These are phyloP conservation scores for Phialophora chinensis DNA, from an alignment of 2,329 filamentous ascomycete genomes.

Conservation along the genomic window DNA sequence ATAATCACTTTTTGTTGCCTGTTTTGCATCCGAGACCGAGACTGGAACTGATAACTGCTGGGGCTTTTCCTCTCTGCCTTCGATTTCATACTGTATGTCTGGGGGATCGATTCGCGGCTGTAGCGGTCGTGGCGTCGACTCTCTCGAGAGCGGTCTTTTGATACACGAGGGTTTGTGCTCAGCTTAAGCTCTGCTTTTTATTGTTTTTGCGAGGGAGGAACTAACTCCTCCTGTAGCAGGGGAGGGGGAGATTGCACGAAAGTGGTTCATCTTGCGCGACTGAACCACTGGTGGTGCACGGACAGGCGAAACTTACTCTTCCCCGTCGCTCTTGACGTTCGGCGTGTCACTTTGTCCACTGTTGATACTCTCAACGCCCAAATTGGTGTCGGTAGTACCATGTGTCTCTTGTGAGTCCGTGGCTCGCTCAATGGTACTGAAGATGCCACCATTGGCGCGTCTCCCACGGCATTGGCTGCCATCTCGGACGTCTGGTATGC, in stretches of 20 bases:
- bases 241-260: background rate
- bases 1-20: conserved; percentile 15
- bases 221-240: background rate
- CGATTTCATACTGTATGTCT: conserved; percentile 16
- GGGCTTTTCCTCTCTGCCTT: background rate
- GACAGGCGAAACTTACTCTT: conserved; percentile 34
- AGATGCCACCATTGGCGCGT: conserved; percentile 27
- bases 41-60: background rate
- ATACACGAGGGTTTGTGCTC: conserved; percentile 19
- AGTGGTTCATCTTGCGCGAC: background rate
- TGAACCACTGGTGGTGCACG: background rate
- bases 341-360: conserved; percentile 32
- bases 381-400: conserved; percentile 27
- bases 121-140: conserved; percentile 21
- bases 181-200: conserved; percentile 27
- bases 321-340: conserved; percentile 32
- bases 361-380: conserved; percentile 32
- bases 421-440: conserved; percentile 34
- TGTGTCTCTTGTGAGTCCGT: conserved; percentile 31
- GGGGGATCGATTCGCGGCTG: conserved; percentile 28
- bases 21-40: background rate
- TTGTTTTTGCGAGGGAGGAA: background rate
- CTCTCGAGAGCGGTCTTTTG: conserved; percentile 21
- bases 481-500: conserved; percentile 57
- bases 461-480: conserved; percentile 33